Evolutionary conservation across 2,329 filamentous ascomycete species (phyloP).

Genomic region (Cytospora paraplurivora): DNA sequence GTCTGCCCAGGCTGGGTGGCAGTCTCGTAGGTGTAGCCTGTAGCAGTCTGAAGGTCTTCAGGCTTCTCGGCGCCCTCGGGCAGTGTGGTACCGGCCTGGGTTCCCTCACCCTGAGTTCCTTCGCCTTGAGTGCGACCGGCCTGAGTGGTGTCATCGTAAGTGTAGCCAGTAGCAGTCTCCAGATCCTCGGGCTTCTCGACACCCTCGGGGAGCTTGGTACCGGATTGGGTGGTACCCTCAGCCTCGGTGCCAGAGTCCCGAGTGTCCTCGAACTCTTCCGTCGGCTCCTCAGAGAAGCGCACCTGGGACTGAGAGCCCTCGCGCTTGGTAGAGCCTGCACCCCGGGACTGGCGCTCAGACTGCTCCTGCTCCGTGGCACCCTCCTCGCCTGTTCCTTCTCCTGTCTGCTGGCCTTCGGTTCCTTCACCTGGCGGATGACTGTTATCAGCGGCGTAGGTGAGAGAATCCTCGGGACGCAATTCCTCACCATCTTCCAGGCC

Average conservation of each 20-base stretch:
- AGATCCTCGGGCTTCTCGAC: constrained; percentile 24
- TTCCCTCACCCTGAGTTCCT: constrained; percentile 17
- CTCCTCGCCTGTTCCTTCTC: background rate
- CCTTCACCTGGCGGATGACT: constrained; percentile 16
- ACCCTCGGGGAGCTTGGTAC: constrained; percentile 4
- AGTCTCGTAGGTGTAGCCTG: constrained; percentile 10
- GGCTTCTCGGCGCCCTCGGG: constrained; percentile 32
- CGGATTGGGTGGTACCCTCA: background rate
- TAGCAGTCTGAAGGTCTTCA: constrained; percentile 20
- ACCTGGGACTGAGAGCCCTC: constrained; percentile 1
- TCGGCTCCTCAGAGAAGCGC: background rate
- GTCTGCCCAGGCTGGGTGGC: background rate
- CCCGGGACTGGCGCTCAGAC: no score
- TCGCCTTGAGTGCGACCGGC: constrained; percentile 19
- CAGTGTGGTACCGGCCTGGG: constrained; percentile 9
- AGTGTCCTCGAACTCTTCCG: constrained; percentile 20
- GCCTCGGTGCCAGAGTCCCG: constrained; percentile 10
- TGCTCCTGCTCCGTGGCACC: constrained; percentile 1
- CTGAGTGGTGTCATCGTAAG: constrained; percentile 5
- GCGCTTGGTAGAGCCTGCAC: background rate
- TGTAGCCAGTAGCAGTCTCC: constrained; percentile 1
- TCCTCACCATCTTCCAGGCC: constrained; percentile 19
- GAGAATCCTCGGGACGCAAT: constrained; percentile 26
- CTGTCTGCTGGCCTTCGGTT: background rate
- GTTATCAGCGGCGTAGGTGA: constrained; percentile 30